Evolutionary conservation across 225 moss, liverwort and hornwort species (phyloP), one percentile per base, ranked within the genome.

Genomic region (Marchantia paleacea): DNA sequence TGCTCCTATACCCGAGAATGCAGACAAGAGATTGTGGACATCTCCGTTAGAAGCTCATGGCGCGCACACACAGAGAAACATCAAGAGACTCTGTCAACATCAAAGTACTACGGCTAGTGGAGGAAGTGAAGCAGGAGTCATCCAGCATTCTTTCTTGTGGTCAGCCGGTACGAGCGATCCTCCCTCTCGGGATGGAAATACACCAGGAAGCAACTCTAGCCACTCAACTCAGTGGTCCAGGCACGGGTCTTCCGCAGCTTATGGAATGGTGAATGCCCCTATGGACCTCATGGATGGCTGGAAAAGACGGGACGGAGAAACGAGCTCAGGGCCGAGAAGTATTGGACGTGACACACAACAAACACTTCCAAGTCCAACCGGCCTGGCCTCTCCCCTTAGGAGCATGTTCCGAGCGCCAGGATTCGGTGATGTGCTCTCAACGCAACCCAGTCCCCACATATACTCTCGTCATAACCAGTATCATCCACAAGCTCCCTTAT

Each of bases 21-120:
- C 81, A 66, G 85, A 90, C 54, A 85, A 85, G 76, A 85, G 86
- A 73, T 65, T 88, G 55, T 97, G 97, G 97, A 80, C 48, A 70
- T 62, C 84, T 63, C 81, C 75, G 2, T 60, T 60, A 50, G 81
- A 76, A n/a, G 24, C 24, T n/a, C 73, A 52, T 8, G 30, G n/a
- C 28, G 47, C 20, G 13, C 70, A 83, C 52, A 14, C 25, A 14
- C 31, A 62, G 47, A 83, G 80, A 80, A 69, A 78, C 13, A 20
- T 60, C 16, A 82, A 77, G 76, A 83, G 78, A 28, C 7, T 39
- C 51, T 75, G 62, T 76, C 75, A 85, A 47, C 64, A 76, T 25
- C 69, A 69, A 50, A 73, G 78, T 55, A 9, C n/a, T 18, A 16
- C 28, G 12, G 28, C 39, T 0, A 15, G 52, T n/a, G 69, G 26